These are phyloP conservation scores for Saccharomycopsis oosterbeekiorum DNA, from an alignment of 805 yeast genomes.

Conservation along the genomic window DNA sequence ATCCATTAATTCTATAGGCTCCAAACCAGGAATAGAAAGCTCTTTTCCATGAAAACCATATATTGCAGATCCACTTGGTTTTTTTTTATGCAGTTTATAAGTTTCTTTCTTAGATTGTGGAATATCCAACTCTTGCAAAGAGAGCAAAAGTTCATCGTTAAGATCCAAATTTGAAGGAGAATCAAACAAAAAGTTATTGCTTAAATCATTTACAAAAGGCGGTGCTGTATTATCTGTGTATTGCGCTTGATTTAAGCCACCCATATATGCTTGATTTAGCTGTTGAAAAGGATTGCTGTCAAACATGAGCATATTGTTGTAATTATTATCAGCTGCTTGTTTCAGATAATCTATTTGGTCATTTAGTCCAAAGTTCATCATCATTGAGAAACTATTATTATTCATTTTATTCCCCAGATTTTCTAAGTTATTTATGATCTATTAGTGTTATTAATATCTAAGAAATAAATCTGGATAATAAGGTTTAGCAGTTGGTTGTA, in stretches of 20 bases:
- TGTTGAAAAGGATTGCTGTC: background rate
- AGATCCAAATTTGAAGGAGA: background rate
- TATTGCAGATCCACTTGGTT: constrained; percentile 70
- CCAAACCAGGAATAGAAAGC: constrained; percentile 46
- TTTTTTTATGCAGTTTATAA: constrained; percentile 39
- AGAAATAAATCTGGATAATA: no score
- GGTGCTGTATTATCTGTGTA: background rate
- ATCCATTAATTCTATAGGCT: constrained; percentile 14
- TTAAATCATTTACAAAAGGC: background rate
- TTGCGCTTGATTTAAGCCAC: background rate
- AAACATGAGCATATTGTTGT: background rate
- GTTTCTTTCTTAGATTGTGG: constrained; percentile 20
- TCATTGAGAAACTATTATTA: background rate
- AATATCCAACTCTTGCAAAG: constrained; percentile 21
- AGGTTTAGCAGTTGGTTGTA: no score
- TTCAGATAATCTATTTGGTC: constrained; percentile 3
- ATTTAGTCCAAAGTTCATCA: constrained; percentile 16
- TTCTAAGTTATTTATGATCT: background rate
- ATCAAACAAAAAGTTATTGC: background rate
- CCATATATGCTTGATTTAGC: background rate
- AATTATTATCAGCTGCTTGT: background rate
- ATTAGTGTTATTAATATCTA: background rate
- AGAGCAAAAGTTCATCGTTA: constrained; percentile 8
- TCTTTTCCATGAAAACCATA: constrained; percentile 67
- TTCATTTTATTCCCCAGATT: background rate